phyloP scores from a whole-genome alignment of 331 rosid species.

The Telfairia occidentalis region DNA sequence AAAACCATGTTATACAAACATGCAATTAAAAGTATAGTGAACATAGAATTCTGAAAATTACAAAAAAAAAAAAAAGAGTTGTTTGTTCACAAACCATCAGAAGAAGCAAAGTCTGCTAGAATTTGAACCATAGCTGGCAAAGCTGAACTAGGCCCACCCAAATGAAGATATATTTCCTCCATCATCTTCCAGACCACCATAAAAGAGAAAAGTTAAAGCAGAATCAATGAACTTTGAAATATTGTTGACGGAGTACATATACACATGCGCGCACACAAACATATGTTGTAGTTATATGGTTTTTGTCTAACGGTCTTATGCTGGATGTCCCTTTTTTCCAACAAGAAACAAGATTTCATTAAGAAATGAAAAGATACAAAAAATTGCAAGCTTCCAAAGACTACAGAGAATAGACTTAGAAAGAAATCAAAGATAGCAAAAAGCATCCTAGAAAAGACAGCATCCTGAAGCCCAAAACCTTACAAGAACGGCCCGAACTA shows the following conservation, averaged over 20 bases:
- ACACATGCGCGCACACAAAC: not conserved
- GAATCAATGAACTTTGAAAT: not conserved
- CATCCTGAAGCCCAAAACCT: too few species aligned
- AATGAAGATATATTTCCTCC: conserved; percentile 89
- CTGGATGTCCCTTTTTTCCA: not conserved
- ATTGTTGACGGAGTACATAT: not conserved
- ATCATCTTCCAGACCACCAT: conserved; percentile 66
- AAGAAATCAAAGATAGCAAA: too few species aligned
- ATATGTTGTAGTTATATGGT: not conserved
- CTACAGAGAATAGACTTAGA: too few species aligned
- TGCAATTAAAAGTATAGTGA: conserved; percentile 1
- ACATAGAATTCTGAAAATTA: conserved; percentile 12
- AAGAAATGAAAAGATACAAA: not conserved
- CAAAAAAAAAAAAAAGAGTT: not conserved
- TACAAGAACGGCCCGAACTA: too few species aligned
- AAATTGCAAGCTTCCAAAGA: not conserved
- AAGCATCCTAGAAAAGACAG: too few species aligned
- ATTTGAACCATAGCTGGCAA: conserved; percentile 87
- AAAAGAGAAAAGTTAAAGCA: conserved; percentile 3
- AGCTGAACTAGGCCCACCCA: conserved; percentile 70
- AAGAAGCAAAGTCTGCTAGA: conserved; percentile 84
- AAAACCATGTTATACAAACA: conserved; percentile 18
- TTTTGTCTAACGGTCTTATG: not conserved
- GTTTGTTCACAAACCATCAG: conserved; percentile 50
- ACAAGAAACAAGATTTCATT: not conserved